Percentiles rank a stretch among this genome's conserved stretches.
Conservation (phyloP, 768 basidiomycete genomes). For the Omphalotus guepiniiformis region DNA sequence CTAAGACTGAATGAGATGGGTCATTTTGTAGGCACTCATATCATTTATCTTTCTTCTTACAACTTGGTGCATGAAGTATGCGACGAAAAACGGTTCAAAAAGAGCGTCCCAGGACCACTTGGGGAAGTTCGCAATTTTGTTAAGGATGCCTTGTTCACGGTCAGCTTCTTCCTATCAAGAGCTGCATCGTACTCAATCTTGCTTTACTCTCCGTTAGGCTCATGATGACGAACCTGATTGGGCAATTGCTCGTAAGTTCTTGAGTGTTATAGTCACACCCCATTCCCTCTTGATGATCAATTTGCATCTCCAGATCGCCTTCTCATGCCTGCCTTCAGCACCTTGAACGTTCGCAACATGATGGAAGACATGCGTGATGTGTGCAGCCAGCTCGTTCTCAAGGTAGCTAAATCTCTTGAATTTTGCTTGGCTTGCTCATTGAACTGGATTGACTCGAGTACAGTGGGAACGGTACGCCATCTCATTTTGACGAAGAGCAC, state of each 20-base stretch:
- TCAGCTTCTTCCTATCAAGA: slow-evolving; percentile 8
- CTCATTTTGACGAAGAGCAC: background rate
- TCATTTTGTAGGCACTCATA: slow-evolving; percentile 17
- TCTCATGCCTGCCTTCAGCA: slow-evolving; percentile 32
- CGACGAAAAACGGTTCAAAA: slow-evolving; percentile 39
- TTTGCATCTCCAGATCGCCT: slow-evolving; percentile 21
- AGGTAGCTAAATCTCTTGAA: slow-evolving; percentile 13
- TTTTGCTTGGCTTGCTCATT: background rate
- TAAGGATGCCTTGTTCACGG: slow-evolving; percentile 38
- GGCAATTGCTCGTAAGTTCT: slow-evolving; percentile 36
- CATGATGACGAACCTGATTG: slow-evolving; percentile 39
- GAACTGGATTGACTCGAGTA: background rate
- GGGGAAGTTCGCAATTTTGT: slow-evolving; percentile 29
- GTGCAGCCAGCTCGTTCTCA: slow-evolving; percentile 34
- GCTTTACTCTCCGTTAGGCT: slow-evolving; percentile 22
- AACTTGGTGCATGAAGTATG: slow-evolving; percentile 35
- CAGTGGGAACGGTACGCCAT: slow-evolving; percentile 34
- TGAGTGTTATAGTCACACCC: too few species aligned
- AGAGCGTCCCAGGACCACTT: slow-evolving; percentile 31
- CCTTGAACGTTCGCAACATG: slow-evolving; percentile 38
- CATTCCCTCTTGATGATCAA: background rate
- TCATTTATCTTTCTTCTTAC: slow-evolving; percentile 28
- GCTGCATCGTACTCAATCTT: background rate
- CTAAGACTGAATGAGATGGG: background rate
- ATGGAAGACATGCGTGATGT: slow-evolving; percentile 45